These are phyloP conservation scores for Neurospora sp. DNA, from an alignment of 495 filamentous ascomycete genomes.

Conservation along the genomic window DNA sequence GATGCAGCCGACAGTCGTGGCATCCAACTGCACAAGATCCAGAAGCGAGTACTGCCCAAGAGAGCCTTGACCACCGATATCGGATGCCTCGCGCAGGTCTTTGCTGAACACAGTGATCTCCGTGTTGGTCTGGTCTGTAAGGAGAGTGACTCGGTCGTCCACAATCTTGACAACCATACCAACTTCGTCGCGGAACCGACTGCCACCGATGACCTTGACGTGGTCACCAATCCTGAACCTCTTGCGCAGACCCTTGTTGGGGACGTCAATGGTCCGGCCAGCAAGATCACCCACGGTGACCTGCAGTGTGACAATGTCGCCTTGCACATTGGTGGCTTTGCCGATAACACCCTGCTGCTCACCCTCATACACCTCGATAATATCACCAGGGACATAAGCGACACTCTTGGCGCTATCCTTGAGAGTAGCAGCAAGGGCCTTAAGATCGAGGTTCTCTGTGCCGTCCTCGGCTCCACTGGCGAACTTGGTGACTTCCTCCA, in stretches of 20 bases:
- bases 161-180: conserved; percentile 93
- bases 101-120: conserved; percentile 98
- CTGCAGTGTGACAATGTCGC: conserved; percentile 81
- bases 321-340: conserved; percentile 74
- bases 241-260: conserved; percentile 87
- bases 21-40: conserved; percentile 90
- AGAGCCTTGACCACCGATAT: conserved; percentile 70
- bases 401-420: conserved; percentile 68
- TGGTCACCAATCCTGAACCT: conserved; percentile 90
- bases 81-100: conserved; percentile 83
- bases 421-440: conserved; percentile 74
- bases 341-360: conserved; percentile 90
- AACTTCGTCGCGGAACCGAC: conserved; percentile 83
- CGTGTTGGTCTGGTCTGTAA: conserved; percentile 81
- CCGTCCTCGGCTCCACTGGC: conserved; percentile 82
- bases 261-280: conserved; percentile 84
- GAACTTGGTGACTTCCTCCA: conserved; percentile 94
- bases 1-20: conserved; percentile 82
- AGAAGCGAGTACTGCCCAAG: conserved; percentile 81
- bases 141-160: conserved; percentile 80
- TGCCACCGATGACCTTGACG: conserved; percentile 96
- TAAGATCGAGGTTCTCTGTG: conserved; percentile 84
- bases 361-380: conserved; percentile 90
- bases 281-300: conserved; percentile 75
- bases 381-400: conserved; percentile 81